These are phyloP conservation scores for Suillus weaverae DNA, from an alignment of 768 basidiomycete genomes.

Conservation along the genomic window DNA sequence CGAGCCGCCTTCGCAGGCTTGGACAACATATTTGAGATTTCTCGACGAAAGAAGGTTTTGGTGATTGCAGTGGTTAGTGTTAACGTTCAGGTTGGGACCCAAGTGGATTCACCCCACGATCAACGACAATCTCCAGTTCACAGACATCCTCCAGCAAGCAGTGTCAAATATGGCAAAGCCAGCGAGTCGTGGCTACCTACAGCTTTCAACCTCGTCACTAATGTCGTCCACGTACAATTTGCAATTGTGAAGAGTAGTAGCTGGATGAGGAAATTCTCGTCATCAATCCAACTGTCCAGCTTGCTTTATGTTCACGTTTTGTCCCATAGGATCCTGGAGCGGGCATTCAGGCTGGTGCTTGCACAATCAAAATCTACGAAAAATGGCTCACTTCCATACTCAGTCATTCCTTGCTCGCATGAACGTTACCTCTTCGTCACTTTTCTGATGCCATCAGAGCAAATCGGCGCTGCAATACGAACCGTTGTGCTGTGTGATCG, in stretches of 20 bases:
- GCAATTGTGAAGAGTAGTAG: background rate
- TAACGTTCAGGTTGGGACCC: background rate
- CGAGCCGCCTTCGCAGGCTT: constrained; percentile 7
- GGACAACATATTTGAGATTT: background rate
- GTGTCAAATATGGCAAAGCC: background rate
- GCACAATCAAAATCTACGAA: constrained; percentile 1
- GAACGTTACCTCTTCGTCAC: constrained; percentile 40
- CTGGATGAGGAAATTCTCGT: constrained; percentile 81
- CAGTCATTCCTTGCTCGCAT: constrained; percentile 79
- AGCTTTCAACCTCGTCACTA: background rate
- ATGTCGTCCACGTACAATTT: background rate
- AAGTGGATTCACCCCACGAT: background rate
- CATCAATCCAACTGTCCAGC: constrained; percentile 17
- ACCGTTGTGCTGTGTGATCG: constrained; percentile 51
- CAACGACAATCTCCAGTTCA: background rate
- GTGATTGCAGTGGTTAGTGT: constrained; percentile 21
- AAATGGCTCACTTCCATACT: constrained; percentile 12
- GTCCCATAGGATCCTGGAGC: constrained; percentile 74
- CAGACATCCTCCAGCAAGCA: background rate
- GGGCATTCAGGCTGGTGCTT: constrained; percentile 70
- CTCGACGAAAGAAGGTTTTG: background rate
- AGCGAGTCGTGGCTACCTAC: background rate
- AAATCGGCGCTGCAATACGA: constrained; percentile 48
- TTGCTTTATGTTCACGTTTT: constrained; percentile 11
- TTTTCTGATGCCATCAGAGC: constrained; percentile 48